phyloP scores from a whole-genome alignment of 148 eudicot species.

The Rhododendron ferrugineum region DNA sequence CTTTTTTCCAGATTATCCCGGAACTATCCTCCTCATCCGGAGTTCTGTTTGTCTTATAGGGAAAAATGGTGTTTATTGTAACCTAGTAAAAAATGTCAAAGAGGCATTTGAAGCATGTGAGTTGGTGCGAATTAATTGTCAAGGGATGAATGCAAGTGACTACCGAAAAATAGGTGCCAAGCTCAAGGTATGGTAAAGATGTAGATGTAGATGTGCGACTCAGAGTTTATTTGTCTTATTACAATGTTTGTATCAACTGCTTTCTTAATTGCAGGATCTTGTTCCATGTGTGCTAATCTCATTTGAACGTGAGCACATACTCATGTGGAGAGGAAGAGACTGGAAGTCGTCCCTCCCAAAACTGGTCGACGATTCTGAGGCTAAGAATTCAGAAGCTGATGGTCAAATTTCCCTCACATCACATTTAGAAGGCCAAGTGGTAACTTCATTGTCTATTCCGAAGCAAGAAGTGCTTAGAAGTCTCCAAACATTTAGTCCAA shows the following conservation, averaged over 20 bases:
- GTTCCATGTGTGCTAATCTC: slow-evolving; percentile 87
- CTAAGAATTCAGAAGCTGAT: slow-evolving; percentile 26
- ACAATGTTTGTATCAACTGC: background rate
- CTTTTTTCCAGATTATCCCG: background rate
- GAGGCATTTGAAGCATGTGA: slow-evolving; percentile 99
- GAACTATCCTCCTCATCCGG: background rate
- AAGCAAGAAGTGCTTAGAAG: slow-evolving; percentile 6
- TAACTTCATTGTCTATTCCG: slow-evolving; percentile 14
- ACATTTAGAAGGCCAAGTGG: slow-evolving; percentile 30
- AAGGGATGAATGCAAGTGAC: slow-evolving; percentile 84
- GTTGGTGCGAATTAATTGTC: slow-evolving; percentile 72
- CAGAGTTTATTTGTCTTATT: background rate
- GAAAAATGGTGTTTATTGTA: slow-evolving; percentile 75
- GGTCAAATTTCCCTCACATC: slow-evolving; percentile 13
- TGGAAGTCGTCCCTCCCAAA: slow-evolving; percentile 61
- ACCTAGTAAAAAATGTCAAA: slow-evolving; percentile 53
- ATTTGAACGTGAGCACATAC: slow-evolving; percentile 81
- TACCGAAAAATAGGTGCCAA: slow-evolving; percentile 85
- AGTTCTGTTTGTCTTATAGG: slow-evolving; percentile 33
- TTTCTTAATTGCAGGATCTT: slow-evolving; percentile 58
- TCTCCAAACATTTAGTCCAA: slow-evolving; percentile 16
- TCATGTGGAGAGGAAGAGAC: slow-evolving; percentile 88
- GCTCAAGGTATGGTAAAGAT: slow-evolving; percentile 58
- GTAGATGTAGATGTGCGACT: background rate
- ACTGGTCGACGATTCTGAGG: slow-evolving; percentile 17